Evolutionary conservation across 2,329 filamentous ascomycete species (phyloP).

Genomic region (Metarhizium robertsii): DNA sequence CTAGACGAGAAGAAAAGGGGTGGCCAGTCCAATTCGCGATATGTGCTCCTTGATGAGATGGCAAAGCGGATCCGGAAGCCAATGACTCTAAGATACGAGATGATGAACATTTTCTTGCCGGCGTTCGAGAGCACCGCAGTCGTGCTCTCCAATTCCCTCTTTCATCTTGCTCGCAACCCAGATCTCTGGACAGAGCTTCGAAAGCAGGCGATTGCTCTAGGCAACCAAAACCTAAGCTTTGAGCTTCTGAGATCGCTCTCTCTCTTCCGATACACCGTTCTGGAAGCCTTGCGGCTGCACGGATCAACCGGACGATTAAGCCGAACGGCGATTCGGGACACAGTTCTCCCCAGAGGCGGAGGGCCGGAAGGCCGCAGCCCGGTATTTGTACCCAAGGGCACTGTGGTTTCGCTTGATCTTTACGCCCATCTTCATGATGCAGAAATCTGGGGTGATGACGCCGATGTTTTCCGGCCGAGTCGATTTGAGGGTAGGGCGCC

Average conservation of each 20-base stretch:
- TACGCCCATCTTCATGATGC: conserved; percentile 3
- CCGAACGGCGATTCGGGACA: conserved; percentile 5
- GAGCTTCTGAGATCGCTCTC: conserved; percentile 4
- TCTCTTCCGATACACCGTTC: conserved; percentile 1
- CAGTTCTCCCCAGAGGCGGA: conserved; percentile 2
- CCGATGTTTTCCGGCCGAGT: conserved; percentile 1
- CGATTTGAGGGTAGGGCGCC: conserved; percentile 4
- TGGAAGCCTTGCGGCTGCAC: conserved; percentile 4
- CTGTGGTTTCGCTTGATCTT: conserved; percentile 2
- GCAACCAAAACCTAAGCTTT: conserved; percentile 2
- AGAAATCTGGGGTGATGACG: conserved; percentile 3
- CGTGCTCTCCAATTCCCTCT: conserved; percentile 2
- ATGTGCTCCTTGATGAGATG: conserved; percentile 5
- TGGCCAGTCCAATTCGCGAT: neutral
- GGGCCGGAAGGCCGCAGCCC: neutral
- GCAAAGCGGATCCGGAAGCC: conserved; percentile 4
- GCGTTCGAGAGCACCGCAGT: conserved; percentile 3
- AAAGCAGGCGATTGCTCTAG: conserved; percentile 1
- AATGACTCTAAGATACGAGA: conserved; percentile 2
- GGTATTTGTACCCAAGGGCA: conserved; percentile 2
- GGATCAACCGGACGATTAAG: conserved; percentile 4
- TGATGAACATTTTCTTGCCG: conserved; percentile 6
- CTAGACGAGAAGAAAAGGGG: neutral
- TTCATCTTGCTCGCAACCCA: conserved; percentile 5
- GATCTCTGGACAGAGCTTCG: conserved; percentile 5